Evolutionary conservation across 345 rosid genomes (phyloP).

Genomic region (Citrus reticulata): DNA sequence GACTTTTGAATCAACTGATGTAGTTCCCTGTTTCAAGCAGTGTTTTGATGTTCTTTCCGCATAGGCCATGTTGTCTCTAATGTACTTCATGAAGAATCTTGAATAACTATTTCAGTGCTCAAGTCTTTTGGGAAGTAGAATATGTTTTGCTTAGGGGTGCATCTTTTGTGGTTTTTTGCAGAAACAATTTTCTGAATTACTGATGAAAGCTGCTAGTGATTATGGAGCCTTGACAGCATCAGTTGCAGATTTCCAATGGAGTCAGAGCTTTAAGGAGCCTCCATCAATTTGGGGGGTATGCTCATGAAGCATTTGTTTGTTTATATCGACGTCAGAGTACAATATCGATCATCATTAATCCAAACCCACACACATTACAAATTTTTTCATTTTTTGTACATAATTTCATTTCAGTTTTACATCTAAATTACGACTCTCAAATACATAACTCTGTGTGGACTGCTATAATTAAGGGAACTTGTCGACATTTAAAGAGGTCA

Average conservation of each 20-base stretch:
- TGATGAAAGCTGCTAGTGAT: conserved; percentile 98
- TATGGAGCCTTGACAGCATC: conserved; percentile 94
- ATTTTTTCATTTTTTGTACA: neutral
- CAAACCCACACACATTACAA: neutral
- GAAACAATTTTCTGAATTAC: conserved; percentile 97
- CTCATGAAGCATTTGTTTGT: conserved; percentile 7
- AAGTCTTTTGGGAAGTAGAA: neutral
- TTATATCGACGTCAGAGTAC: neutral
- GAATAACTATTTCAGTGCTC: neutral
- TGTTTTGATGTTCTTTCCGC: neutral
- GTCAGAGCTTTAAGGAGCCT: conserved; percentile 95
- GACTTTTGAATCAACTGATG: neutral
- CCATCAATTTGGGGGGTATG: conserved; percentile 99
- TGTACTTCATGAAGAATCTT: neutral
- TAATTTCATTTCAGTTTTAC: neutral
- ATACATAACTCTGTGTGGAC: neutral
- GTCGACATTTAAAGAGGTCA: neutral
- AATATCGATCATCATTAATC: neutral
- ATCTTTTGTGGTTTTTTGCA: conserved; percentile 30
- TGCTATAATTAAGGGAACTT: neutral
- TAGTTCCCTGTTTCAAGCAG: neutral
- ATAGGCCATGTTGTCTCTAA: neutral
- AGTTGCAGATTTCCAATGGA: conserved; percentile 92
- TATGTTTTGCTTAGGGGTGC: neutral
- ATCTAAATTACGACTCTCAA: neutral